These are phyloP conservation scores for Fusarium tjaetaba DNA, from an alignment of 2,329 filamentous ascomycete genomes.

Conservation along the genomic window DNA sequence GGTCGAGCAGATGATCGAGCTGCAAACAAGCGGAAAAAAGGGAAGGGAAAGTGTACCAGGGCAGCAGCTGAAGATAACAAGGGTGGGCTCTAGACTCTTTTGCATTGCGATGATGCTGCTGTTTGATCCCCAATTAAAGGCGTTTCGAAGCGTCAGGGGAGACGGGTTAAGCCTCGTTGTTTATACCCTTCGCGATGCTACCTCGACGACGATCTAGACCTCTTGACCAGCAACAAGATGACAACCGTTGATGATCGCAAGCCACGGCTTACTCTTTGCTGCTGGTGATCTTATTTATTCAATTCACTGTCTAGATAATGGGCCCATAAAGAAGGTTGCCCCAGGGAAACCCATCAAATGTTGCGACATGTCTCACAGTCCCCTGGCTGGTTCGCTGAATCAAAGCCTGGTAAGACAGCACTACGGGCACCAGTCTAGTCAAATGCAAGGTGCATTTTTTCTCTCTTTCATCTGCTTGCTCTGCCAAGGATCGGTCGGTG, in stretches of 20 bases:
- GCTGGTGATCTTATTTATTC: neutral
- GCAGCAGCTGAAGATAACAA: slow-evolving; percentile 28
- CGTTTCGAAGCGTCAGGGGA: slow-evolving; percentile 14
- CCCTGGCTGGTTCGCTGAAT: slow-evolving; percentile 25
- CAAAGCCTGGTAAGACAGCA: slow-evolving; percentile 22
- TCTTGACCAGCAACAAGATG: slow-evolving; percentile 14
- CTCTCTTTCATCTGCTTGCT: slow-evolving; percentile 5
- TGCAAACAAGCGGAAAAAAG: slow-evolving; percentile 5
- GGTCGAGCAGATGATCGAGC: slow-evolving; percentile 18
- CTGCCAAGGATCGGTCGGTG: slow-evolving; percentile 17
- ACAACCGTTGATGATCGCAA: slow-evolving; percentile 17
- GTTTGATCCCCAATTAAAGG: slow-evolving; percentile 14
- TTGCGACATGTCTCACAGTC: slow-evolving; percentile 26
- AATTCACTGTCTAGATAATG: slow-evolving; percentile 9
- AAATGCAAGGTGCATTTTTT: neutral
- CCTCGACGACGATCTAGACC: slow-evolving; percentile 18
- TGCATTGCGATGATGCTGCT: neutral
- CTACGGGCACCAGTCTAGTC: neutral
- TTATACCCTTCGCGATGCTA: slow-evolving; percentile 26
- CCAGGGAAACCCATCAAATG: slow-evolving; percentile 18
- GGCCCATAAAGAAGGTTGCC: slow-evolving; percentile 30
- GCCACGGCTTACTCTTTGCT: slow-evolving; percentile 10
- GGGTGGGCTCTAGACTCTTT: neutral
- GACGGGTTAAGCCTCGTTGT: slow-evolving; percentile 18
- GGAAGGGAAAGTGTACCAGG: slow-evolving; percentile 3